These are phyloP conservation scores for Dryadomyces quercivorus DNA, from an alignment of 2,329 filamentous ascomycete species.

Conservation along the genomic window DNA sequence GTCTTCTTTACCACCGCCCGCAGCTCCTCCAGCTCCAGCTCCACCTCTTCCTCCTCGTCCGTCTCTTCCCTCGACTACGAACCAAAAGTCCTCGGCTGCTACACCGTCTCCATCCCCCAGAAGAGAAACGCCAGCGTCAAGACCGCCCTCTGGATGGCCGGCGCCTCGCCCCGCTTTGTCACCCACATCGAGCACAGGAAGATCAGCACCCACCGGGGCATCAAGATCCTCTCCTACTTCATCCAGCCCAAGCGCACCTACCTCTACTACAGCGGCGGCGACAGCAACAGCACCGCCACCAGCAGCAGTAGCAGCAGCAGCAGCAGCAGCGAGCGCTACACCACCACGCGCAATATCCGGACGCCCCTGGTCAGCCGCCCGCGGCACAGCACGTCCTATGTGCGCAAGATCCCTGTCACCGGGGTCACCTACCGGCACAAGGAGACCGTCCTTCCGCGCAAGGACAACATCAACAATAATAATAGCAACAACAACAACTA, in stretches of 20 bases:
- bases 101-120: conserved; percentile 1
- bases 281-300: neutral
- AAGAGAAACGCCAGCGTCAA: neutral
- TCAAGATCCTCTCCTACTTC: neutral
- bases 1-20: neutral
- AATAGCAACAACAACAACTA: neutral
- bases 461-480: neutral
- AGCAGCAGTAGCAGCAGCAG: neutral
- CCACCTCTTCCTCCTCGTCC: neutral
- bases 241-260: neutral
- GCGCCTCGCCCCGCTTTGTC: conserved; percentile 3
- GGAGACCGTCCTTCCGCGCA: neutral
- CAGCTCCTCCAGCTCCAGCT: too few species aligned
- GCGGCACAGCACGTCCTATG: too few species aligned
- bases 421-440: neutral
- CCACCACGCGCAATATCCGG: too few species aligned
- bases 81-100: neutral
- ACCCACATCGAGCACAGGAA: conserved; percentile 6
- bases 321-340: neutral
- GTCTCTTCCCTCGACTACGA: neutral
- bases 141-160: conserved; percentile 6
- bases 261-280: neutral
- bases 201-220: neutral
- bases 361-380: too few species aligned
- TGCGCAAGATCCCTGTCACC: too few species aligned